Evolutionary conservation across 208 protist species (phyloP).

Genomic region (Phytomonas sp.): DNA sequence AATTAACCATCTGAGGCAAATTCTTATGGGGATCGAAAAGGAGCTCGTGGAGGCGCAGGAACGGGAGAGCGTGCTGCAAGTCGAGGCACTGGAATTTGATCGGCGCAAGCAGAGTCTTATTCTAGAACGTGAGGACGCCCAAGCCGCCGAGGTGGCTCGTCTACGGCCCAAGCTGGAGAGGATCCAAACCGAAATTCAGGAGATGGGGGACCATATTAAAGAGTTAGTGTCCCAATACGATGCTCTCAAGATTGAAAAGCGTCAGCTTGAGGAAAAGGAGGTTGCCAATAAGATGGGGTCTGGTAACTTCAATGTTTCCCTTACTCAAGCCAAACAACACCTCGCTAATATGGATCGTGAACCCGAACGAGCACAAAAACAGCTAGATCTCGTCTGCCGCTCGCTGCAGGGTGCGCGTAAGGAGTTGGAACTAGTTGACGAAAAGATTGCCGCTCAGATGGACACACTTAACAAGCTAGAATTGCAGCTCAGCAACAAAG

Average conservation of each 20-base stretch:
- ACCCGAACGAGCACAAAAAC: constrained; percentile 70
- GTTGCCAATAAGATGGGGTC: constrained; percentile 43
- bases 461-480: constrained; percentile 68
- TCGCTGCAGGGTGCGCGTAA: constrained; percentile 49
- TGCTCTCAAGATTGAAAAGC: constrained; percentile 28
- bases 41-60: constrained; percentile 77
- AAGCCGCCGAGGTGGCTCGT: constrained; percentile 84
- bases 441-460: constrained; percentile 55
- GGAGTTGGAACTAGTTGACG: constrained; percentile 53
- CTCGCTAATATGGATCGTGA: constrained; percentile 73
- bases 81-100: constrained; percentile 88
- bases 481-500: constrained; percentile 63
- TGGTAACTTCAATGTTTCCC: constrained; percentile 31
- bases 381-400: constrained; percentile 63
- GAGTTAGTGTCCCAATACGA: constrained; percentile 36
- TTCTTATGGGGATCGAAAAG: constrained; percentile 58
- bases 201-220: constrained; percentile 76
- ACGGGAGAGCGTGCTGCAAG: constrained; percentile 85
- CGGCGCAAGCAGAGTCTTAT: constrained; percentile 80
- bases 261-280: constrained; percentile 45
- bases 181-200: constrained; percentile 56
- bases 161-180: constrained; percentile 76
- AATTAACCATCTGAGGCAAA: constrained; percentile 76
- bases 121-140: constrained; percentile 80
- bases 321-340: constrained; percentile 62